Base-by-base conservation (phyloP, 208 protist genomes). In the Crithidia bombi region DNA sequence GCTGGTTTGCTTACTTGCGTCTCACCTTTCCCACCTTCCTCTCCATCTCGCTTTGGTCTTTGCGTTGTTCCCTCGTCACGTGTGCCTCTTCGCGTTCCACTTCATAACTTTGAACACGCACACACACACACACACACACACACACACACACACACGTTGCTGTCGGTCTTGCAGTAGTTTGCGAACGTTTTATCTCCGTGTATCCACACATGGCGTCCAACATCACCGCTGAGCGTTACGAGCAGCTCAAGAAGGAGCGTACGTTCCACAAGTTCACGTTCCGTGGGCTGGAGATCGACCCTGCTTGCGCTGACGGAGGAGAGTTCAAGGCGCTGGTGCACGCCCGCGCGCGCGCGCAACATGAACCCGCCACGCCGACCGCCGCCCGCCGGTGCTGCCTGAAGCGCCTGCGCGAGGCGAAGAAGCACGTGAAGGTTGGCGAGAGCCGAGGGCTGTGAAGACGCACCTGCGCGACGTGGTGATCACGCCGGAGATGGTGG, bases 401-500 rank as follows among this genome's bases (percentile, higher is more conserved):
- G 61, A 99, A 99, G 87, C 98, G 98, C 81, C 93, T 99, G 43
- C 89, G 96, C 70, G 98, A 99, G 85, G 96, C 98, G 59, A 98
- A 98, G 91, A 98, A 98, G 83, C 79, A 96, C 62, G 85, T 95
- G 72, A 92, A 87, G 78, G 83, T 89, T 65, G 95, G 96, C 70
- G 98, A 99, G 91, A 99, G 91, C 98, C 99, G 43, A 89, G 94
- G 49, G 70, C 88, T 21, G 92, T 99, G 62, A 99, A 99, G 89
- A 99, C 99, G 47, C 99, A 99, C 91, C 96, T 99, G 50, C 91
- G 99, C 78, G 93, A 99, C 85, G 99, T 99, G 85, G 95, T 99
- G 76, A 98, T 99, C 78, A 93, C 99, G 47, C 99, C 99, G 64
- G 98, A 99, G 86, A 99, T 99, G 99, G 98, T 99, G 55, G 99